These are phyloP conservation scores for Achaetomium macrosporum DNA, from an alignment of 2,329 filamentous ascomycete species.

Conservation along the genomic window DNA sequence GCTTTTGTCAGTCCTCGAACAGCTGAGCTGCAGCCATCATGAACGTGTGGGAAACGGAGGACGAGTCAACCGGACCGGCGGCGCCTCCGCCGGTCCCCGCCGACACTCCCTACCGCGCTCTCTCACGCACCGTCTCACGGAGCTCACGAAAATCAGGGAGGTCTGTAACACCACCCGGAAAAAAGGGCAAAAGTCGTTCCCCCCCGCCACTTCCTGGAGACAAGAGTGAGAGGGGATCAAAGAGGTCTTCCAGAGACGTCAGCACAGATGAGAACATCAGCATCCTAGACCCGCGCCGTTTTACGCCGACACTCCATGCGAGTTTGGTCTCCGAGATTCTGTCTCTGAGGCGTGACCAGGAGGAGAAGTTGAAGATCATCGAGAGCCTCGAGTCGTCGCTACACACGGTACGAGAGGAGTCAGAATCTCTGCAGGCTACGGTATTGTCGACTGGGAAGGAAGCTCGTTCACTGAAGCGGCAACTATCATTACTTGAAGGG, in stretches of 20 bases:
- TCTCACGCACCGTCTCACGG: slow-evolving; percentile 68
- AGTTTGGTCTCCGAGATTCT: slow-evolving; percentile 94
- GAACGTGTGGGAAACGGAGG: slow-evolving; percentile 57
- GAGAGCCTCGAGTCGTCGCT: slow-evolving; percentile 75
- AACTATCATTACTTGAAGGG: slow-evolving; percentile 79
- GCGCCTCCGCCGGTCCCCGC: slow-evolving; percentile 62
- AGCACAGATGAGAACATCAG: slow-evolving; percentile 62
- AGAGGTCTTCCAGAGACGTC: slow-evolving; percentile 53
- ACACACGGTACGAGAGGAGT: slow-evolving; percentile 65
- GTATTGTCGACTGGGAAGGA: slow-evolving; percentile 66
- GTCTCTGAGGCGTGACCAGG: slow-evolving; percentile 77
- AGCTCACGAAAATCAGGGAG: slow-evolving; percentile 56
- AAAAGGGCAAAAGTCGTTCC: slow-evolving; percentile 51
- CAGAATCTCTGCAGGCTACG: slow-evolving; percentile 61
- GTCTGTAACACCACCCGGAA: slow-evolving; percentile 58
- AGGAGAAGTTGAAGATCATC: slow-evolving; percentile 81
- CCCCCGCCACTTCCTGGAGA: slow-evolving; percentile 46
- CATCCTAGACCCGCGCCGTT: slow-evolving; percentile 80
- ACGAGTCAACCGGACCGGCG: slow-evolving; percentile 53
- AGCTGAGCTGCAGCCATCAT: slow-evolving; percentile 33
- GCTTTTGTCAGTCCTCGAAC: neutral
- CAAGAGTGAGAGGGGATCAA: slow-evolving; percentile 40
- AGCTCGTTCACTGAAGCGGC: slow-evolving; percentile 71
- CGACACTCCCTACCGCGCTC: slow-evolving; percentile 66
- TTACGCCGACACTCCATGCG: slow-evolving; percentile 91